Conservation (phyloP, 208 protist genomes). For the Porcisia deanei region DNA sequence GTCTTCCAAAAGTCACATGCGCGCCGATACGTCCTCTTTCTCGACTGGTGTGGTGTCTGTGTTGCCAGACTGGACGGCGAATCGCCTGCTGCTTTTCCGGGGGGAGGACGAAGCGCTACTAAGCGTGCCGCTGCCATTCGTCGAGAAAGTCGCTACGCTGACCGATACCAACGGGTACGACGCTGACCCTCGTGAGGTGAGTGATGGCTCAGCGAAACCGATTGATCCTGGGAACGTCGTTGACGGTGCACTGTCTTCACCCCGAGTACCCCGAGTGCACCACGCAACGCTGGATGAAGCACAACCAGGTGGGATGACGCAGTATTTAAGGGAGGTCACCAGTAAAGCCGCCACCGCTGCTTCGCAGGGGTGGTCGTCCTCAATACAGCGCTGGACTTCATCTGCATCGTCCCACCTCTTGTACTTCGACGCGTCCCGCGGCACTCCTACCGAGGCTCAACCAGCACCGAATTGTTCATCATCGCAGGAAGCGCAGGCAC, state of each 20-base stretch:
- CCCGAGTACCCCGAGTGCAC: neutral
- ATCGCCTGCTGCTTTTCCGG: constrained; percentile 39
- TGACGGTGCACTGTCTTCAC: neutral
- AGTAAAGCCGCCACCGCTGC: neutral
- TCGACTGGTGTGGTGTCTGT: constrained; percentile 11
- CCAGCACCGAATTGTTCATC: neutral
- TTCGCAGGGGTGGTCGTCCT: constrained; percentile 16
- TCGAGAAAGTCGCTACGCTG: constrained; percentile 2
- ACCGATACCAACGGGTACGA: constrained; percentile 3
- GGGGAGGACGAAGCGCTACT: constrained; percentile 35
- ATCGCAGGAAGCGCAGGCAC: neutral
- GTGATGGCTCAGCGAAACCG: neutral
- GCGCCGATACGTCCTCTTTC: neutral
- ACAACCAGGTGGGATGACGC: neutral
- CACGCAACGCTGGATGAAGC: neutral
- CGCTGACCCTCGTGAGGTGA: neutral
- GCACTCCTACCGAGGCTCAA: neutral
- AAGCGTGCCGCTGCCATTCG: constrained; percentile 48
- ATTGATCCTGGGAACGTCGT: neutral
- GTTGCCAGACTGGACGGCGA: constrained; percentile 32
- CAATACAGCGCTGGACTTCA: constrained; percentile 10
- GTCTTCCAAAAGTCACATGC: neutral
- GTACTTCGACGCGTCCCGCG: neutral
- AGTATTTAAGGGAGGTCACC: constrained; percentile 10
- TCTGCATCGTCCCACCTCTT: neutral